Evolutionary conservation across 2,329 filamentous ascomycete genomes (phyloP), one percentile per base, ranked within the genome.

Genomic region (Phialophora verrucosa): DNA sequence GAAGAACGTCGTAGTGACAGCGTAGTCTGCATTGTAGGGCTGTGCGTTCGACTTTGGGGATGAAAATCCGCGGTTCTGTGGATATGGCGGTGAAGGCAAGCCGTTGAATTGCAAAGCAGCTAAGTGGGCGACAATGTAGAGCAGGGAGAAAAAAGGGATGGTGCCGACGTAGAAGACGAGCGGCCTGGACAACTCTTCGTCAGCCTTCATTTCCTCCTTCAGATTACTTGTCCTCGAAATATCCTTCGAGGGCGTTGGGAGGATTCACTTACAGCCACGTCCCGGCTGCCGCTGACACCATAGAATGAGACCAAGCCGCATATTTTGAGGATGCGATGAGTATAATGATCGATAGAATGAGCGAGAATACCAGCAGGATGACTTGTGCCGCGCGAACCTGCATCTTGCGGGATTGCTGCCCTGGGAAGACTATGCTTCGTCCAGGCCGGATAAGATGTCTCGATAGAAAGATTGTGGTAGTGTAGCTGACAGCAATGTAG

Each of bases 271-370:
- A 70, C 69, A 71, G 59, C 68, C 67, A 71, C 47, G 35, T 69
- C 7, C 67, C 56, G 2, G 53, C 32, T 20, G 29, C 49, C 23
- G 64, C 55, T 25, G 47, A 53, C 14, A 65, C 63, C 69, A 71
- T 71, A 17, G 31, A 61, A 29, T 67, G 60, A 17, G 67, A 60
- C 69, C 69, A 71, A 12, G 63, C 63, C 25, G 63, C 69, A 69
- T 71, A 71, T 50, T 69, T 69, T 11, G 63, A 65, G n/a, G 69
- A 65, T n/a, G 67, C 65, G 6, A 71, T 66, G 32, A 70, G 63
- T 27, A 71, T 58, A 25, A 71, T 62, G 32, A 71, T 54, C 6
- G 69, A 62, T 35, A 68, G 31, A 14, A 66, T 47, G 17, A 71
- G 49, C 20, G 63, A 66, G 8, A 65, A 25, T 23, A 71, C 29